Percentiles rank a stretch among this genome's conserved stretches.
These are phyloP conservation scores for Cetradonia linearis DNA, from an alignment of 495 filamentous ascomycete species.

Conservation along the genomic window DNA sequence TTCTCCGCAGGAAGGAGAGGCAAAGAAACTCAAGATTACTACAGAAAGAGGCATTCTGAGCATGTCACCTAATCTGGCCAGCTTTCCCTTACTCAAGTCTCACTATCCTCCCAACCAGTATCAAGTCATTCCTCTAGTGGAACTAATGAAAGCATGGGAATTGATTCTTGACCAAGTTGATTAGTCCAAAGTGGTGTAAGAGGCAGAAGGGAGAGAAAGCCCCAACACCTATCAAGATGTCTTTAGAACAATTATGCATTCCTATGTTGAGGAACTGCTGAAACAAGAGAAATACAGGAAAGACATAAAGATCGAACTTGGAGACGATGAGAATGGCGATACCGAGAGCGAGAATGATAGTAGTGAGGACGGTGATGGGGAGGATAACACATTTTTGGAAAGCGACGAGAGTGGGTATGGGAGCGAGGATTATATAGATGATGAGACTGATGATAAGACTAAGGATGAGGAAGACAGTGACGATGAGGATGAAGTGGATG, in stretches of 20 bases:
- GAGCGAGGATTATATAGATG: background rate
- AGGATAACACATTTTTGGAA: background rate
- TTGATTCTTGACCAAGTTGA: background rate
- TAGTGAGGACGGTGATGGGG: background rate
- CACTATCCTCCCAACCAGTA: background rate
- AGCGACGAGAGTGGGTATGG: background rate
- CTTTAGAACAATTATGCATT: background rate
- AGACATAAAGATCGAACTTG: background rate
- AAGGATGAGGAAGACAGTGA: background rate
- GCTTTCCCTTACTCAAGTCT: background rate
- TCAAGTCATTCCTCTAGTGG: background rate
- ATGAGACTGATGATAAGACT: background rate
- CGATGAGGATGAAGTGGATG: background rate
- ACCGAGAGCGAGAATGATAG: background rate
- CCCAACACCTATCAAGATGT: background rate
- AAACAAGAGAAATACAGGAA: background rate
- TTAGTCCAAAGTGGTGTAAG: background rate
- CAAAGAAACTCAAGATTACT: background rate
- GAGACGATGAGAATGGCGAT: background rate
- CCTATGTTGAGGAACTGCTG: background rate
- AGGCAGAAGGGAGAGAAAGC: background rate
- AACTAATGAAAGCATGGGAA: background rate
- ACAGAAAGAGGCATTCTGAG: background rate
- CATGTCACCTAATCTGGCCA: background rate
- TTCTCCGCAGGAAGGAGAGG: background rate